Percentiles rank a stretch among this genome's conserved stretches.
Conservation (phyloP, 257 asterid species). For the Ilex asprella region DNA sequence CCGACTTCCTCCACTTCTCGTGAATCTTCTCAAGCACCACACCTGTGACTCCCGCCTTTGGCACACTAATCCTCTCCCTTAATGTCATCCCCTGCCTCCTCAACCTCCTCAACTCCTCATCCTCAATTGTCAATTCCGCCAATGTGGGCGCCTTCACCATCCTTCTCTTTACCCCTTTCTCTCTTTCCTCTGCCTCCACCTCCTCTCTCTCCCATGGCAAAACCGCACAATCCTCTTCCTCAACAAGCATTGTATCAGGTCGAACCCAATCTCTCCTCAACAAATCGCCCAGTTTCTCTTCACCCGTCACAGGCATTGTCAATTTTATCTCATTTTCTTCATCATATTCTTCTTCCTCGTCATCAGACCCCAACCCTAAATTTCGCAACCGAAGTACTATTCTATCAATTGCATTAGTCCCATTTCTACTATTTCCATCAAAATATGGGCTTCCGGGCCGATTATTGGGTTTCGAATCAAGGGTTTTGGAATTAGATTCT, state of each 20-base stretch:
- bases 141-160: conserved; percentile 61
- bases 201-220: conserved; percentile 85
- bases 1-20: conserved; percentile 81
- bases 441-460: conserved; percentile 21
- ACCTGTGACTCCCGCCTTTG: conserved; percentile 90
- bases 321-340: conserved; percentile 19
- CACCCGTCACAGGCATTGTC: conserved; percentile 24
- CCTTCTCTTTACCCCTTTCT: conserved; percentile 38
- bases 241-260: conserved; percentile 66
- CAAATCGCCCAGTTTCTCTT: conserved; percentile 88
- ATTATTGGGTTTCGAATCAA: conserved; percentile 19
- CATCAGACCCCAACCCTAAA: conserved; percentile 65
- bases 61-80: conserved; percentile 80
- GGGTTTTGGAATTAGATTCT: conserved; percentile 8
- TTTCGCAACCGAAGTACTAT: conserved; percentile 86
- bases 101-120: conserved; percentile 86
- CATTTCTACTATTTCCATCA: conserved; percentile 24
- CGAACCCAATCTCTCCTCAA: conserved; percentile 92
- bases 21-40: conserved; percentile 90
- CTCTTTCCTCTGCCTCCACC: conserved; percentile 24
- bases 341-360: conserved; percentile 37
- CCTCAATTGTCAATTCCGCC: conserved; percentile 87
- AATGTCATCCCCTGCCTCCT: conserved; percentile 81
- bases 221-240: conserved; percentile 35
- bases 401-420: conserved; percentile 76